Percentiles rank a stretch among this genome's conserved stretches.
phyloP scores from a whole-genome alignment of 1,284 basidiomycete species.

The Sphagnurus paluster region DNA sequence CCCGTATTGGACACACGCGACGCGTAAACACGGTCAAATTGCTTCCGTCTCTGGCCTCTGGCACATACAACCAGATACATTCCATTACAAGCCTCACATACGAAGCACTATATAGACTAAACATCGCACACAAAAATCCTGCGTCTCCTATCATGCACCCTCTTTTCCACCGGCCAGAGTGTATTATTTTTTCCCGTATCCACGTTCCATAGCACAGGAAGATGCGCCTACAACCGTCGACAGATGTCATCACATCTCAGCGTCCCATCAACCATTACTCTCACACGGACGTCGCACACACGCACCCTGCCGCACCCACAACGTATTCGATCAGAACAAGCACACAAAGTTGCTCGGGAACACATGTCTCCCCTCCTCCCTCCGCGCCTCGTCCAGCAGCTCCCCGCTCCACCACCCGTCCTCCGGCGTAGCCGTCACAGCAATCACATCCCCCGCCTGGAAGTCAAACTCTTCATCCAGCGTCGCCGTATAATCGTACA shows the following conservation, averaged over 20 bases:
- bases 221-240: background rate
- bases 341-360: conserved; percentile 94
- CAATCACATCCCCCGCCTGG: conserved; percentile 89
- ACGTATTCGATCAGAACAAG: conserved; percentile 47
- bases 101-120: no score
- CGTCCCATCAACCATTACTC: background rate
- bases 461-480: conserved; percentile 91
- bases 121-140: no score
- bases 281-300: background rate
- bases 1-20: conserved; percentile 16
- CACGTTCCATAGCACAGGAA: background rate
- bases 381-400: conserved; percentile 81
- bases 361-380: conserved; percentile 77
- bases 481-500: conserved; percentile 90
- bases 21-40: conserved; percentile 20
- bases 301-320: no score
- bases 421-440: conserved; percentile 88
- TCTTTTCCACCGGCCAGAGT: no score
- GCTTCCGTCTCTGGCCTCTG: no score
- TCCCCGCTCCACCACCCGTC: conserved; percentile 95
- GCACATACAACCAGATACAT: no score
- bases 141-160: no score
- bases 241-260: background rate
- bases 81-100: no score
- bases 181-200: background rate